Base-by-base conservation (phyloP, 2,329 filamentous ascomycete genomes). In the Aureobasidium uvarum region DNA sequence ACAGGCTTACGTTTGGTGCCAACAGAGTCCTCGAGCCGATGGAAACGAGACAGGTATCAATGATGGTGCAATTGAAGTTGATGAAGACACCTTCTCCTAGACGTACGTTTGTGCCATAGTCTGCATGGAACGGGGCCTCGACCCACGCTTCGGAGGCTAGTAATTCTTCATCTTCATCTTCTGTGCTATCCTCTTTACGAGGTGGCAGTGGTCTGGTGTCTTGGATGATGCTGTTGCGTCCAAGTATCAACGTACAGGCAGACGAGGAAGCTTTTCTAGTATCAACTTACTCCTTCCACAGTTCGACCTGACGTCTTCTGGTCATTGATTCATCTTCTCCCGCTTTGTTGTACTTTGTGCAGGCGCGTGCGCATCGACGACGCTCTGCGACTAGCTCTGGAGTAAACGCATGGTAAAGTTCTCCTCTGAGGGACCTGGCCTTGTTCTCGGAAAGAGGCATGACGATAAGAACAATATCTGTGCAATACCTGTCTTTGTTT, bases 1-100 rank as follows among this genome's bases (percentile, higher is more conserved):
- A 96, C 70, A 96, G 85, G 43, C 82, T 86, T 48, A 92, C 90
- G 72, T 91, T 90, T 1, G 92, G 91, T 0, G 90, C 92, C 48
- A 95, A 80, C 31, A 96, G 78, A 1, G 90, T 94, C 62, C 92
- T 86, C 5, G 87, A 84, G 0, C 92, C 92, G 56, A 96, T 86
- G 0, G 82, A 86, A 65, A 96, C 89, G 33, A 81, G 77, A 74
- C 87, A 90, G 1, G 89, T 93, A 74, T 96, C 92, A 36, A 96
- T 79, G 73, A 92, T 89, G 6, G 86, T 87, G 70, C 85, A 88
- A 76, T 91, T 88, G 74, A 83, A 87, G 77, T 89, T 96, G 74
- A 96, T 83, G 72, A 87, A 95, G 16, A 90, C 89, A 64, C 86
- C 86, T 51, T 84, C 78, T 20, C 90, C 91, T 8, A 93, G 74